Base-by-base conservation (phyloP, 2,329 filamentous ascomycete genomes). In the Clarireedia homoeocarpa region DNA sequence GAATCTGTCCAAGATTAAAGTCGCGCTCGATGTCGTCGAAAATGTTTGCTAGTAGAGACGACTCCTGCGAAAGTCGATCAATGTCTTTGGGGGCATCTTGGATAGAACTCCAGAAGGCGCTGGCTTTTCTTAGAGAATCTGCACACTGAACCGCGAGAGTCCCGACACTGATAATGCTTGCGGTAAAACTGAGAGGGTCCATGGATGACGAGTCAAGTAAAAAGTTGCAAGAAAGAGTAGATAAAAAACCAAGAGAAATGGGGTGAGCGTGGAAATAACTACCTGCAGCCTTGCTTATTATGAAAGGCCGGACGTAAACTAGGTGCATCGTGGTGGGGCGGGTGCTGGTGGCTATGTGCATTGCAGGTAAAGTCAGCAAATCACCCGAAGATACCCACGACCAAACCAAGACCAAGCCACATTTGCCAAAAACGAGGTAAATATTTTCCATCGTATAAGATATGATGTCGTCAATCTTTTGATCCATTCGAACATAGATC, bases 21-120 rank as follows among this genome's bases (percentile, higher is more conserved):
- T 56, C 53, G 20, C 34, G 15, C 24, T 26, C 39, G 26, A 59
- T 53, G 3, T n/a, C 30, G 15, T 34, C 38, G 9, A 61, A 48
- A 10, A 51, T 39, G 12, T 50, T 49, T 4, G 59, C 52, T 12
- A 61, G 23, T 15, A 55, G 26, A 9, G 49, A 39, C 9, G 55
- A 49, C 23, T 61, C 49, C 12, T 26, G 36, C 6, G 55, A 61
- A 23, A 58, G 42, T 24, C 53, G 55, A 14, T 48, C n/a, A 48
- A 59, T 56, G 15, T 61, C 46, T 14, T 48, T 39, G 12, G 55
- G 59, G 15, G 52, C 59, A 56, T 57, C 59, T 36, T 61, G 36
- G 38, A 61, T 36, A 5, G 58, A 46, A 12, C 55, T 55, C 49
- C 52, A 59, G 30, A 59, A 58, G 3, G 55, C 55, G 24, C 26